Conservation (phyloP, 2,329 filamentous ascomycete genomes). For the Cercospora janseana region DNA sequence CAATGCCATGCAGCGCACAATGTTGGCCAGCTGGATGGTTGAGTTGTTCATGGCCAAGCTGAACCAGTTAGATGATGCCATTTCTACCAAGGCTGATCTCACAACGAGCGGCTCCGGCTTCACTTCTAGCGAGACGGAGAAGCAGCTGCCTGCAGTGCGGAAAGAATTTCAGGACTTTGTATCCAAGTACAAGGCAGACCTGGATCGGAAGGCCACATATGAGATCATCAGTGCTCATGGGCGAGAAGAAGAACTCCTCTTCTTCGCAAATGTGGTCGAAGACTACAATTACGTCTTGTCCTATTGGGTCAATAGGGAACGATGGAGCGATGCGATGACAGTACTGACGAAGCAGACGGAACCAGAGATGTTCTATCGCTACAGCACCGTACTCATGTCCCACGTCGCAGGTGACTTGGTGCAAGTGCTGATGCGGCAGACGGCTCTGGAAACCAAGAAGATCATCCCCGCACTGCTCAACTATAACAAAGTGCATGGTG, state of each 20-base stretch:
- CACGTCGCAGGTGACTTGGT: conserved; percentile 81
- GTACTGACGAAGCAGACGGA: conserved; percentile 93
- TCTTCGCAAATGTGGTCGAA: conserved; percentile 81
- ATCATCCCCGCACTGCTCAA: conserved; percentile 91
- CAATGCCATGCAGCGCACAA: conserved; percentile 85
- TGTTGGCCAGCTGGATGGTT: conserved; percentile 93
- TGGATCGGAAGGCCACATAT: conserved; percentile 90
- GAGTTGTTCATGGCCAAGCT: conserved; percentile 98
- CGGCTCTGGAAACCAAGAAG: conserved; percentile 77
- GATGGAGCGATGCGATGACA: conserved; percentile 81
- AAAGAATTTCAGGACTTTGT: conserved; percentile 88
- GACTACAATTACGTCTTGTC: conserved; percentile 94
- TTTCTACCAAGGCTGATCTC: conserved; percentile 82
- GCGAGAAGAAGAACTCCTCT: conserved; percentile 85
- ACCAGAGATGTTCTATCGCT: conserved; percentile 90
- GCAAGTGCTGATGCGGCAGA: conserved; percentile 93
- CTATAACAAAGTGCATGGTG: conserved; percentile 71
- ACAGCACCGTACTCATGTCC: conserved; percentile 94
- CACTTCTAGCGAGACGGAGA: conserved; percentile 59
- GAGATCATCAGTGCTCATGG: conserved; percentile 95
- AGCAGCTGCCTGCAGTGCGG: conserved; percentile 67
- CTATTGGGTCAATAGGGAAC: conserved; percentile 95
- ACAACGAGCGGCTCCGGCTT: conserved; percentile 57
- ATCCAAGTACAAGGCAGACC: conserved; percentile 75
- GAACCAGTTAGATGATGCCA: conserved; percentile 89